phyloP scores from a whole-genome alignment of 2,329 filamentous ascomycete species.

The Fusarium burgessii region DNA sequence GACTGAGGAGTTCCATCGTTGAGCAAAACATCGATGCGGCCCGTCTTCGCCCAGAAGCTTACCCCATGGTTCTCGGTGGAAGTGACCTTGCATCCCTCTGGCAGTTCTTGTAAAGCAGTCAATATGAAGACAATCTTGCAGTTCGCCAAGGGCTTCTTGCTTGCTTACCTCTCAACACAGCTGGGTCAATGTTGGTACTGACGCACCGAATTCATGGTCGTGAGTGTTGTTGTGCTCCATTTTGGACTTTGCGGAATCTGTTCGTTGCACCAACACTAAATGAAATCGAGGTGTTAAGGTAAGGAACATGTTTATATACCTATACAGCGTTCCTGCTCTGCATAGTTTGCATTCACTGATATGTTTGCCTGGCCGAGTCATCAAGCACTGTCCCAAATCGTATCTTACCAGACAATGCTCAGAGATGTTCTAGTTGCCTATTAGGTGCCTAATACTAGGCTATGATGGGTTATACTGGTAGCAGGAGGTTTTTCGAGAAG shows the following conservation, averaged over 20 bases:
- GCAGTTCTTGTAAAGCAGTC: not conserved
- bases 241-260: too few relatives aligned
- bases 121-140: not conserved
- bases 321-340: not conserved
- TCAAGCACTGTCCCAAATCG: too few relatives aligned
- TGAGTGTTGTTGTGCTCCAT: not conserved
- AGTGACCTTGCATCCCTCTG: not conserved
- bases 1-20: fast-evolving
- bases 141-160: not conserved
- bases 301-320: not conserved
- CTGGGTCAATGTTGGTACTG: not conserved
- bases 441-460: too few relatives aligned
- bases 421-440: too few relatives aligned
- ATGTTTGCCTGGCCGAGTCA: not conserved
- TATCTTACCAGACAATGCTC: too few relatives aligned
- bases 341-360: not conserved
- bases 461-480: too few relatives aligned
- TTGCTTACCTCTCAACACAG: not conserved
- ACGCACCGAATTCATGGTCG: not conserved
- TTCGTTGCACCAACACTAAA: not conserved
- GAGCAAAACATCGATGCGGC: not conserved
- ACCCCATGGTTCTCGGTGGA: not conserved
- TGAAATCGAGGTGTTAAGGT: not conserved
- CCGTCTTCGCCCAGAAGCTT: not conserved
- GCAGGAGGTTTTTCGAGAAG: too few relatives aligned